Percentiles rank a stretch among this genome's conserved stretches.
These are phyloP conservation scores for Amylocarpus encephaloides DNA, from an alignment of 2,329 filamentous ascomycete genomes.

Conservation along the genomic window DNA sequence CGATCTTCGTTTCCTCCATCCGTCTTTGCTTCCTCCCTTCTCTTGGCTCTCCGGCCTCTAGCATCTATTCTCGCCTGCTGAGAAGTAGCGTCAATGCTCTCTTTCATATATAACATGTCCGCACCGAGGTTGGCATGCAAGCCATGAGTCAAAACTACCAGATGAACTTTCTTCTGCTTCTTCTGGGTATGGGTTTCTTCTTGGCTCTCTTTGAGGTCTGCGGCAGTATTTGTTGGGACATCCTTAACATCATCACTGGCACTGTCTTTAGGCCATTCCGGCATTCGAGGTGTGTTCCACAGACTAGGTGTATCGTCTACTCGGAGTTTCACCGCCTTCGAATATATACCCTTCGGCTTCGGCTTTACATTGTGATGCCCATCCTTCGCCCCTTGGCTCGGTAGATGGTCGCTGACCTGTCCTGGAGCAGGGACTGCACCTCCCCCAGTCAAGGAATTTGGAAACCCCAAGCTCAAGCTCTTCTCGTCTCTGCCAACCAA, in stretches of 20 bases:
- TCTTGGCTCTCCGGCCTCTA: slow-evolving; percentile 51
- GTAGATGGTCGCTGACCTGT: slow-evolving; percentile 69
- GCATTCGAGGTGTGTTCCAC: slow-evolving; percentile 88
- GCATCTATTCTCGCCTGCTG: slow-evolving; percentile 67
- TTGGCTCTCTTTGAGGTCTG: slow-evolving; percentile 18
- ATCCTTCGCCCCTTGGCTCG: slow-evolving; percentile 50
- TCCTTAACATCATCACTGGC: slow-evolving; percentile 23
- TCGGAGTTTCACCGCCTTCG: slow-evolving; percentile 67
- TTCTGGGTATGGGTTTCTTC: slow-evolving; percentile 31
- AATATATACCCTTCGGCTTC: slow-evolving; percentile 73
- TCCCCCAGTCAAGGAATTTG: slow-evolving; percentile 32
- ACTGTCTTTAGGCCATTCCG: slow-evolving; percentile 46
- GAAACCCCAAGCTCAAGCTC: slow-evolving; percentile 60
- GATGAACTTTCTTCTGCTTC: slow-evolving; percentile 73
- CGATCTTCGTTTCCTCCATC: slow-evolving; percentile 14
- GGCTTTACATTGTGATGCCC: slow-evolving; percentile 55
- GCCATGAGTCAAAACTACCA: slow-evolving; percentile 90
- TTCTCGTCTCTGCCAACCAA: slow-evolving; percentile 80
- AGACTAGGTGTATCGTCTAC: slow-evolving; percentile 84
- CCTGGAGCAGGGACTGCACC: slow-evolving; percentile 48
- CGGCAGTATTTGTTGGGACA: slow-evolving; percentile 18
- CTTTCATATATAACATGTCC: slow-evolving; percentile 95
- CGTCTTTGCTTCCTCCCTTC: slow-evolving; percentile 33
- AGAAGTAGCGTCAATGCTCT: slow-evolving; percentile 84
- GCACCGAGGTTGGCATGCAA: slow-evolving; percentile 92